Base-by-base conservation (phyloP, 192 early-diverging fungal genomes). In the Coemansia sp. region DNA sequence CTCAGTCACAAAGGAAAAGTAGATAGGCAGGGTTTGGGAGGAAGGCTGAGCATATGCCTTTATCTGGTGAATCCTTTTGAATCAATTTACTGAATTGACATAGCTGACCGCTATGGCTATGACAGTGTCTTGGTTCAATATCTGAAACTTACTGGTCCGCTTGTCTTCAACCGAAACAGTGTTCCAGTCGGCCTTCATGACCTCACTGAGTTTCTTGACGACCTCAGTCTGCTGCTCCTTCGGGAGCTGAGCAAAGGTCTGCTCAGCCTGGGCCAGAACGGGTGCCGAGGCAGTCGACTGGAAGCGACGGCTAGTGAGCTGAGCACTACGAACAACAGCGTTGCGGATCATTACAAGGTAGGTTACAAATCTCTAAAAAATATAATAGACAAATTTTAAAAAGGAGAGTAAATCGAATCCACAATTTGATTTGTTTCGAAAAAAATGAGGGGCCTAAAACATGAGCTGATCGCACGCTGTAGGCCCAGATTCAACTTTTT, bases 181-280 rank as follows among this genome's bases (percentile, higher is more conserved):
- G 82, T 91, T 91, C 96, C 96, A 98, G 84, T 98, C 93, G 45
- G 84, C 89, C 84, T 94, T 94, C 84, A 96, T 92, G 61, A 81
- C 82, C 71, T 90, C 90, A 60, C 82, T 82, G 24, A 98, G 84
- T 39, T 82, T 69, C 65, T 88, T 90, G 55, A 89, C 76, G 53
- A 96, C 85, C 53, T 89, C 86, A 55, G 79, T 80, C 83, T 95
- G 91, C 78, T 96, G 92, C 57, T 82, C 80, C 56, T 88, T 79
- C 19, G 88, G 83, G 41, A 91, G 86, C 65, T 84, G 84, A 52
- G 63, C 70, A 84, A 87, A 91, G 44, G 84, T 60, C 61, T 80
- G 61, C 57, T 74, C 72, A 34, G 66, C 71, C 57, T 71, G 77
- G 27, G 51, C 52, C 38, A 71, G 63, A 49, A 64, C 71, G 12